A percentile compares a stretch with the other conserved stretches of the same genome.
Conservation (phyloP, 345 rosid genomes). For the Gossypium rotundifolium region DNA sequence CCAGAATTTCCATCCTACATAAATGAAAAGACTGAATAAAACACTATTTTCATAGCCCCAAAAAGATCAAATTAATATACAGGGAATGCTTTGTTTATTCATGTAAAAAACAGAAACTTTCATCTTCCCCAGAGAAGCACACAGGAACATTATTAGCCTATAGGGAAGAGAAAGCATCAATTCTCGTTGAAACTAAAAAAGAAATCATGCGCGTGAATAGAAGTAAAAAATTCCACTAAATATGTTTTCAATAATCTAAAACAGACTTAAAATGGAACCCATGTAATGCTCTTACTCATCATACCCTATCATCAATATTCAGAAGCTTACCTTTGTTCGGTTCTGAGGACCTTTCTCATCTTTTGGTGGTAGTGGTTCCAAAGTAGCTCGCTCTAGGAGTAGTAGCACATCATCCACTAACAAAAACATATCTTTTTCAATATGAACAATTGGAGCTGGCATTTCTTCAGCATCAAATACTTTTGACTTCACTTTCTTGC, state of each 20-base stretch:
- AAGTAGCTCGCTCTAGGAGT: slow-evolving; percentile 69
- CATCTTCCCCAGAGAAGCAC: not conserved
- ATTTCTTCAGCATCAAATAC: slow-evolving; percentile 53
- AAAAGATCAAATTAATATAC: not conserved
- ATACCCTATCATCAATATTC: not conserved
- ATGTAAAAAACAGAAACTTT: not conserved
- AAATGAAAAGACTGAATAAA: slow-evolving; percentile 7
- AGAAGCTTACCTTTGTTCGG: slow-evolving; percentile 62
- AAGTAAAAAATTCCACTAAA: not conserved
- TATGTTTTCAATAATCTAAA: not conserved
- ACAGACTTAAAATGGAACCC: not conserved
- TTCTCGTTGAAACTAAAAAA: not conserved
- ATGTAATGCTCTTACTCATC: not conserved
- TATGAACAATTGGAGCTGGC: slow-evolving; percentile 66
- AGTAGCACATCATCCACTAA: slow-evolving; percentile 78
- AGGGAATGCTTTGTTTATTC: not conserved
- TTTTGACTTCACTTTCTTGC: slow-evolving; percentile 51
- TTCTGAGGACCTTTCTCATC: slow-evolving; percentile 83
- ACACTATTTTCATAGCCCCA: not conserved
- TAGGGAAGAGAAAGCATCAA: not conserved
- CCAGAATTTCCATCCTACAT: slow-evolving; percentile 70
- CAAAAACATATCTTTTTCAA: slow-evolving; percentile 70
- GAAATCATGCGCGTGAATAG: not conserved
- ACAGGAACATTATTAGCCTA: not conserved
- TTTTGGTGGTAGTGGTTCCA: slow-evolving; percentile 80